Conservation (phyloP, 1,284 basidiomycete species). For the Inonotus obliquus region DNA sequence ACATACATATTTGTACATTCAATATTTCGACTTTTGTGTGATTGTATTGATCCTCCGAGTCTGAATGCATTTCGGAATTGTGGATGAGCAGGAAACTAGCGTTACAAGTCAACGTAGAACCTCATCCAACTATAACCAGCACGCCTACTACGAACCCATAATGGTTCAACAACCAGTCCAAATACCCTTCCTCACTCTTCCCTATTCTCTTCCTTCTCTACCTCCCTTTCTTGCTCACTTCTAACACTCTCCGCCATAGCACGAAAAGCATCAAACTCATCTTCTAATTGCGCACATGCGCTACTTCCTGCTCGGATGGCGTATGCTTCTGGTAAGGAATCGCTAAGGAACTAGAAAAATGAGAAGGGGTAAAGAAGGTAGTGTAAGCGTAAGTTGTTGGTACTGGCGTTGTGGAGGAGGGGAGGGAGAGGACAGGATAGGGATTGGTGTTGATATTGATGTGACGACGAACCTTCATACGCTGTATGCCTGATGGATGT, state of each 20-base stretch:
- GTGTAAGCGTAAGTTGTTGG: too few species aligned
- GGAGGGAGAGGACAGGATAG: neutral
- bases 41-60: too few species aligned
- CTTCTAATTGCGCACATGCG: slow-evolving; percentile 36
- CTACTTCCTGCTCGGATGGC: slow-evolving; percentile 44
- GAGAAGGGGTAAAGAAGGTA: too few species aligned
- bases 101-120: too few species aligned
- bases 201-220: neutral
- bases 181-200: too few species aligned
- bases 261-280: slow-evolving; percentile 15
- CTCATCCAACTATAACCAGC: too few species aligned
- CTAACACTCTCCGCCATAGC: neutral
- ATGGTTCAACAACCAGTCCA: too few species aligned
- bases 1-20: neutral
- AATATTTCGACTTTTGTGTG: too few species aligned
- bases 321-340: slow-evolving; percentile 52
- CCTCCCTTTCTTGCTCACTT: neutral
- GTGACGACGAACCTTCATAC: slow-evolving; percentile 57
- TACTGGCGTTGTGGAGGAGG: too few species aligned
- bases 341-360: slow-evolving; percentile 44
- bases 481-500: slow-evolving; percentile 67
- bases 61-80: too few species aligned
- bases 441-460: neutral
- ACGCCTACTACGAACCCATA: too few species aligned
- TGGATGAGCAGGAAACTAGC: too few species aligned